A percentile compares a stretch with the other conserved stretches of the same genome.
These are phyloP conservation scores for Sodiomyces alkalinus DNA, from an alignment of 2,329 filamentous ascomycete genomes.

Conservation along the genomic window DNA sequence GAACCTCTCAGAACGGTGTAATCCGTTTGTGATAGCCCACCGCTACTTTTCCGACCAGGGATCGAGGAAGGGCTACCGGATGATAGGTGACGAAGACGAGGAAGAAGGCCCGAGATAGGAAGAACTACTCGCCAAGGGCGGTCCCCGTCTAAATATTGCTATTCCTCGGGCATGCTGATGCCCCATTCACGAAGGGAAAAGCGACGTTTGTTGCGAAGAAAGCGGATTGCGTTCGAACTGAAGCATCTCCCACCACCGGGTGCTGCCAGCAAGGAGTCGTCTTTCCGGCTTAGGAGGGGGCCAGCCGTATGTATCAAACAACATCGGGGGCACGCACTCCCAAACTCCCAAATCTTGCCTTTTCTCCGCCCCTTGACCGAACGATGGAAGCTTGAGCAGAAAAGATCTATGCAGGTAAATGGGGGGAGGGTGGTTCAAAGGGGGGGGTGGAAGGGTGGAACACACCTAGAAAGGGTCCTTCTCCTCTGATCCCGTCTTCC, in stretches of 20 bases:
- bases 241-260: too few species aligned
- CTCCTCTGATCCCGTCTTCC: neutral
- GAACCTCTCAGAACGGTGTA: constrained; percentile 23
- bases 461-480: neutral
- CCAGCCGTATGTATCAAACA: constrained; percentile 2
- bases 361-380: constrained; percentile 4
- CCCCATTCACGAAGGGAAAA: neutral
- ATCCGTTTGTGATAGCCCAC: constrained; percentile 32
- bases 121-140: constrained; percentile 7
- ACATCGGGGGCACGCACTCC: neutral
- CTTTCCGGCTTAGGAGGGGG: neutral
- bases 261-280: neutral
- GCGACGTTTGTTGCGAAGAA: constrained; percentile 1
- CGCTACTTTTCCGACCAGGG: constrained; percentile 28
- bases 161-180: neutral
- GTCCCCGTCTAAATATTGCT: constrained; percentile 3
- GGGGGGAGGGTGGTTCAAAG: neutral
- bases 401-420: neutral
- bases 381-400: neutral
- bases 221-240: neutral
- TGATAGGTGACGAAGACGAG: constrained; percentile 21
- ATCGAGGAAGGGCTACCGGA: constrained; percentile 19
- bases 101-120: constrained; percentile 4
- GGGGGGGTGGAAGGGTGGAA: neutral
- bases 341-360: neutral